phyloP scores from a whole-genome alignment of 805 yeast genomes.

The Dipodascus geniculatus region DNA sequence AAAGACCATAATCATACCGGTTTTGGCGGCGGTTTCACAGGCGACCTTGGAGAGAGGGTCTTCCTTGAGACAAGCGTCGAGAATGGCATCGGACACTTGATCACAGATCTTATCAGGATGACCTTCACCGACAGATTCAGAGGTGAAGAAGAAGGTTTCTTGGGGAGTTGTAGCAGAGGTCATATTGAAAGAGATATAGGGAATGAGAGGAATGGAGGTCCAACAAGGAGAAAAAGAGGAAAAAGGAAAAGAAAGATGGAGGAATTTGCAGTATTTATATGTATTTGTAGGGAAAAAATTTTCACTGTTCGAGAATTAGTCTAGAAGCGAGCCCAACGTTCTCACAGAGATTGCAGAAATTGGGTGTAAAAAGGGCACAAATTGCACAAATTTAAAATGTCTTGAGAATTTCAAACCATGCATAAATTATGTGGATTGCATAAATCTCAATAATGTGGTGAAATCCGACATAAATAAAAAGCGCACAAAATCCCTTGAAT shows the following conservation, averaged over 20 bases:
- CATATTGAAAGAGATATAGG: neutral
- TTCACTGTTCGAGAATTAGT: neutral
- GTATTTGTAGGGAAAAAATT: neutral
- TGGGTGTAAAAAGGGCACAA: no score
- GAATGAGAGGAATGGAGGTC: neutral
- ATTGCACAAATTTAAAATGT: no score
- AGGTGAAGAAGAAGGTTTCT: conserved; percentile 47
- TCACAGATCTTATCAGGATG: conserved; percentile 62
- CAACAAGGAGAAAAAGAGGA: neutral
- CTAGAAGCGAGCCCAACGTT: no score
- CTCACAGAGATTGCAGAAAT: no score
- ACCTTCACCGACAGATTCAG: conserved; percentile 64
- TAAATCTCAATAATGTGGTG: no score
- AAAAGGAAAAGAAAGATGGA: neutral
- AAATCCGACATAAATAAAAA: no score
- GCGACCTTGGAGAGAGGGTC: conserved; percentile 99
- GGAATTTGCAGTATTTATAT: neutral
- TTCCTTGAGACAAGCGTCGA: conserved; percentile 90
- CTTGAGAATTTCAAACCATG: no score
- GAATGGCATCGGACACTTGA: conserved; percentile 96
- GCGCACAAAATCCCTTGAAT: no score
- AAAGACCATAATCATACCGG: conserved; percentile 98
- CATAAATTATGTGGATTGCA: no score
- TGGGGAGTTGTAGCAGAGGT: conserved; percentile 19
- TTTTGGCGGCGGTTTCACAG: conserved; percentile 98